A percentile compares a stretch with the other conserved stretches of the same genome.
Conservation (phyloP, 2,329 filamentous ascomycete species). For the Chaetomiaceae sp. region DNA sequence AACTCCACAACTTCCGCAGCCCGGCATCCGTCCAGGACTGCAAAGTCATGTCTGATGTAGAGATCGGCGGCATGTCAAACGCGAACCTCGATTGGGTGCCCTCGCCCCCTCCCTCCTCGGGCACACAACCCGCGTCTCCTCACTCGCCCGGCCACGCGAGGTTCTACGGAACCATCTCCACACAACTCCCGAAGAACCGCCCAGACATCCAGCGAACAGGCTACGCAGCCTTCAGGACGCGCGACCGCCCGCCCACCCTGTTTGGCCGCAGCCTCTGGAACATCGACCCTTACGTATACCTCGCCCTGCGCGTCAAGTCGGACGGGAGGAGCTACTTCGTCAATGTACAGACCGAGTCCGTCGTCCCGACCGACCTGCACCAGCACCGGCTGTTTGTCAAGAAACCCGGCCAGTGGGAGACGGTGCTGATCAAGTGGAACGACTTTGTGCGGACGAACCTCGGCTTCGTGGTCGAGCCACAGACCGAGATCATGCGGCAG, state of each 20-base stretch:
- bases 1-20: constrained; percentile 57
- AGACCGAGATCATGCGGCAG: constrained; percentile 80
- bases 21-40: constrained; percentile 43
- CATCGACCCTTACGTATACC: constrained; percentile 80
- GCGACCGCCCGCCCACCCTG: constrained; percentile 67
- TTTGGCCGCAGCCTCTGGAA: constrained; percentile 86
- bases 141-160: constrained; percentile 55
- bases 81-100: constrained; percentile 62
- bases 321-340: constrained; percentile 91
- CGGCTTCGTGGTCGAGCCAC: constrained; percentile 85
- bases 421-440: constrained; percentile 80
- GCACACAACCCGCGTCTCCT: constrained; percentile 22
- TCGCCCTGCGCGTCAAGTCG: constrained; percentile 81
- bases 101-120: constrained; percentile 10
- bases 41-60: constrained; percentile 79
- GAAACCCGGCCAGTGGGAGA: constrained; percentile 85
- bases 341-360: constrained; percentile 90
- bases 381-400: constrained; percentile 83
- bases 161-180: constrained; percentile 87
- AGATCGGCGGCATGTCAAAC: constrained; percentile 80
- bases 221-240: constrained; percentile 85
- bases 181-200: constrained; percentile 66
- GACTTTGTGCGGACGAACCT: constrained; percentile 95
- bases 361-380: constrained; percentile 91
- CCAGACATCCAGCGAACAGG: constrained; percentile 73